phyloP scores from a whole-genome alignment of 2,329 filamentous ascomycete species.

The Zymoseptoria tritici region DNA sequence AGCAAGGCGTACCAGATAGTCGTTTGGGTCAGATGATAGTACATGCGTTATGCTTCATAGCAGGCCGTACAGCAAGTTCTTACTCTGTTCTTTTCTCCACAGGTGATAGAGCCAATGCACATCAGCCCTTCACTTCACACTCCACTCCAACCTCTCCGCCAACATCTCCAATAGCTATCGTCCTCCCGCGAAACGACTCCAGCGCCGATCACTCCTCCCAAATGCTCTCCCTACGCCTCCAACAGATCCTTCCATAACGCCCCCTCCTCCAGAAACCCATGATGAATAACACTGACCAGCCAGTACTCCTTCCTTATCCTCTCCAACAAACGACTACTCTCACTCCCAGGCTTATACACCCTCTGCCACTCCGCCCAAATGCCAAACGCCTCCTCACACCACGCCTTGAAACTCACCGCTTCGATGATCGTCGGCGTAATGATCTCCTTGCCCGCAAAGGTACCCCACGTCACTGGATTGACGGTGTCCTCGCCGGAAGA shows the following conservation, averaged over 20 bases:
- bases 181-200: too few species aligned
- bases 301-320: constrained; percentile 63
- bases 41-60: too few species aligned
- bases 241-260: constrained; percentile 56
- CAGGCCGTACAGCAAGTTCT: too few species aligned
- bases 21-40: too few species aligned
- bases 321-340: constrained; percentile 65
- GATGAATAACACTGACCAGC: constrained; percentile 86
- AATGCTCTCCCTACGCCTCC: neutral
- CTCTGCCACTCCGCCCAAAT: constrained; percentile 93
- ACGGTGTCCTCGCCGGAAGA: constrained; percentile 61
- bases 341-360: constrained; percentile 69
- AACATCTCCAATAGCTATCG: constrained; percentile 84
- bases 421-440: constrained; percentile 95
- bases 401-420: constrained; percentile 85
- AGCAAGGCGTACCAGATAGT: too few species aligned
- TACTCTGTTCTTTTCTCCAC: too few species aligned
- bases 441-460: constrained; percentile 92
- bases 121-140: neutral
- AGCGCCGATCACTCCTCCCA: too few species aligned
- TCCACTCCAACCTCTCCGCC: constrained; percentile 64
- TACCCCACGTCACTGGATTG: constrained; percentile 95
- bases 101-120: neutral
- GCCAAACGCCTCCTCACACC: constrained; percentile 91
- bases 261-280: constrained; percentile 64